These are phyloP conservation scores for Lichtheimia hyalospora DNA, from an alignment of 371 early-diverging fungal genomes.

Conservation along the genomic window DNA sequence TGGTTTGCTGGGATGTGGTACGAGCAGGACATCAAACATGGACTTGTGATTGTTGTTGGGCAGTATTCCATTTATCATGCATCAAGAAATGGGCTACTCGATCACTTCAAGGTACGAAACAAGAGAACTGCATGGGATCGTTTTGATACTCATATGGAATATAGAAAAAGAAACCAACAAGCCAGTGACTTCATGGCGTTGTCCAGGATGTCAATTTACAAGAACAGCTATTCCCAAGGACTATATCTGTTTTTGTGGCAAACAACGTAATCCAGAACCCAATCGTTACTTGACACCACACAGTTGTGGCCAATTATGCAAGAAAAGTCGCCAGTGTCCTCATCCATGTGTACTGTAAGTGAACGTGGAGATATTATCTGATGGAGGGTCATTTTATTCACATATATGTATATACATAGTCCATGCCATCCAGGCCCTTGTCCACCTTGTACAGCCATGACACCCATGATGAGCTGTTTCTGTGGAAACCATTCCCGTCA, in stretches of 20 bases:
- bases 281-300: conserved; percentile 78
- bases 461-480: conserved; percentile 73
- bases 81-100: conserved; percentile 74
- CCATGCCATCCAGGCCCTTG: conserved; percentile 96
- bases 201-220: conserved; percentile 92
- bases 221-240: conserved; percentile 64
- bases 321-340: conserved; percentile 61
- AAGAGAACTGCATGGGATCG: background rate
- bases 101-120: conserved; percentile 54
- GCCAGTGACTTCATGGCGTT: conserved; percentile 71
- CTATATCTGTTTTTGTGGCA: conserved; percentile 89
- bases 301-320: conserved; percentile 80
- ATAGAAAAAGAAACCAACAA: conserved; percentile 32
- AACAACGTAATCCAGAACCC: conserved; percentile 67
- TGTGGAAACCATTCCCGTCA: conserved; percentile 74
- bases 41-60: conserved; percentile 88
- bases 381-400: background rate
- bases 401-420: conserved; percentile 22
- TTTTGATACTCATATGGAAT: background rate
- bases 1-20: conserved; percentile 91
- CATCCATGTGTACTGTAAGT: conserved; percentile 69
- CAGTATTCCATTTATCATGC: conserved; percentile 85
- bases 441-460: conserved; percentile 82
- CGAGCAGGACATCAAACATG: conserved; percentile 70
- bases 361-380: background rate